These are phyloP conservation scores for Globisporangium solare DNA, from an alignment of 352 stramenopile species.

Conservation along the genomic window DNA sequence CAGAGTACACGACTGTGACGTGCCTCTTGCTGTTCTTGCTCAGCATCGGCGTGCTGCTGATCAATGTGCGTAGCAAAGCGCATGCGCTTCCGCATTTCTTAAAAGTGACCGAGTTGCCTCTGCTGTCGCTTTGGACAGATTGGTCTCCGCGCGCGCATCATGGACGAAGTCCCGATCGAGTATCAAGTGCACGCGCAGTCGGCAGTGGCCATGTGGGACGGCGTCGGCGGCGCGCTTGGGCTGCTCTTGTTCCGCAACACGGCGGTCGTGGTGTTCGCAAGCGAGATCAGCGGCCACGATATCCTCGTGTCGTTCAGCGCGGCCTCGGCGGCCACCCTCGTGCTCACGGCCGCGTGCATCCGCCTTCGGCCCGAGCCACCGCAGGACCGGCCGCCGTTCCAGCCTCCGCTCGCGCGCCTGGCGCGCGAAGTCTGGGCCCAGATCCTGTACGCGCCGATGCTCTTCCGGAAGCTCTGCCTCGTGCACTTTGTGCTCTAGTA, in stretches of 20 bases:
- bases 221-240: constrained; percentile 50
- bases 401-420: constrained; percentile 48
- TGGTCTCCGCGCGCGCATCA: constrained; percentile 57
- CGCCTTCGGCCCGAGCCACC: constrained; percentile 58
- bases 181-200: constrained; percentile 78
- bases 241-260: constrained; percentile 64
- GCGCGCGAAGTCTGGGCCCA: constrained; percentile 54
- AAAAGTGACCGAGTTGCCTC: no score
- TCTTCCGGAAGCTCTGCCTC: constrained; percentile 66
- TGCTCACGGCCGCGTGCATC: constrained; percentile 45
- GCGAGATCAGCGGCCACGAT: constrained; percentile 56
- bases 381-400: constrained; percentile 45
- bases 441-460: constrained; percentile 52
- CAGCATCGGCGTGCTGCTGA: constrained; percentile 47
- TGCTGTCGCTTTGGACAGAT: no score
- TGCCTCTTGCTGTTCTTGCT: constrained; percentile 59
- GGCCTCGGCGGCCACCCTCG: constrained; percentile 42
- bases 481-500: constrained; percentile 71
- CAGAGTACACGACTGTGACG: constrained; percentile 29
- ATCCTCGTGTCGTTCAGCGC: constrained; percentile 64
- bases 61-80: constrained; percentile 36
- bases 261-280: constrained; percentile 64
- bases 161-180: constrained; percentile 72
- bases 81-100: no score
- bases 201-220: constrained; percentile 62